phyloP scores from a whole-genome alignment of 345 rosid genomes.

The Arabis alpina region DNA sequence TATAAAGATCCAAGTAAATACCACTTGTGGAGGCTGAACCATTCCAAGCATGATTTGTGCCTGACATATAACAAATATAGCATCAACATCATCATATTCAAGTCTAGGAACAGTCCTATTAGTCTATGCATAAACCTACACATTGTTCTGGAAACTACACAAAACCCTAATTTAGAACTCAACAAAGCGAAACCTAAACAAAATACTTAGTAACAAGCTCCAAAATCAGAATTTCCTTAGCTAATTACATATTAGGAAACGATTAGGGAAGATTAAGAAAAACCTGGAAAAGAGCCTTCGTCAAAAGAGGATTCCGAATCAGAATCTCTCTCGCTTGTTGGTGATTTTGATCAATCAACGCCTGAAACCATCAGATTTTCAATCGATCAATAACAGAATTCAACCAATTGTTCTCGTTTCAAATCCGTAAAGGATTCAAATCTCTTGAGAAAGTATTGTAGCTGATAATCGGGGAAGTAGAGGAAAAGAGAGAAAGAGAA shows the following conservation, averaged over 20 bases:
- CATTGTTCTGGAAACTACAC: conserved; percentile 5
- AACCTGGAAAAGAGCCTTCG: conserved; percentile 97
- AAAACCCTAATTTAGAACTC: conserved; percentile 33
- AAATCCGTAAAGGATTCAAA: conserved; percentile 10
- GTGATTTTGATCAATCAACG: conserved; percentile 91
- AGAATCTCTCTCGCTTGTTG: conserved; percentile 84
- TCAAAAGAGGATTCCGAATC: conserved; percentile 82
- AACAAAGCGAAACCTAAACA: conserved; percentile 13
- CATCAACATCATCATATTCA: conserved; percentile 24
- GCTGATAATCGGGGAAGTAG: not conserved
- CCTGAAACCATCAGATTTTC: conserved; percentile 41
- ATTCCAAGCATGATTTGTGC: conserved; percentile 99
- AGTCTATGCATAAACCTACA: conserved; percentile 15
- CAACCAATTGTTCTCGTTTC: not conserved
- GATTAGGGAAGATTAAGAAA: not conserved
- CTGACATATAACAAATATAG: conserved; percentile 44
- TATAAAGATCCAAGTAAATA: conserved; percentile 42
- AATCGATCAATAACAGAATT: not conserved
- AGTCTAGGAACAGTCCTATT: not conserved
- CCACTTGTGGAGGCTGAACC: conserved; percentile 95
- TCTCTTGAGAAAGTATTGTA: not conserved
- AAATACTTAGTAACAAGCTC: conserved; percentile 8
- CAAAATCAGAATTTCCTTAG: not conserved
- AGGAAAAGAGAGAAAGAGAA: conserved; percentile 6
- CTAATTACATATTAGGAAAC: not conserved